phyloP scores from a whole-genome alignment of 2,329 filamentous ascomycete genomes.

The Coniochaeta ligniaria region DNA sequence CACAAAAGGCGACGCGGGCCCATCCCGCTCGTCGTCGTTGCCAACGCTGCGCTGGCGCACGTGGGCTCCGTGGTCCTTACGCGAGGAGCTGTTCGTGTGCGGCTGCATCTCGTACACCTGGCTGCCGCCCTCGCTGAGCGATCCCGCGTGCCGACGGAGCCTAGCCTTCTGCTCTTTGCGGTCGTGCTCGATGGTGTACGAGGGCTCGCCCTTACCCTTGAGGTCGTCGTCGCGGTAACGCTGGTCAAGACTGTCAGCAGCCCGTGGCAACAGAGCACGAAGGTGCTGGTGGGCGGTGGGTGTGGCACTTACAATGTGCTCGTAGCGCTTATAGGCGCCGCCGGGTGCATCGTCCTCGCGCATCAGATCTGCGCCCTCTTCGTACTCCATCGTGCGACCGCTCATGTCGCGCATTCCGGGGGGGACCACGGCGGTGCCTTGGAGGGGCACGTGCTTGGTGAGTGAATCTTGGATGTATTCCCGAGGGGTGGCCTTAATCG shows the following conservation, averaged over 20 bases:
- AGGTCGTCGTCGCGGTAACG: conserved; percentile 69
- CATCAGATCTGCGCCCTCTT: conserved; percentile 85
- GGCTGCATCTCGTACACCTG: conserved; percentile 43
- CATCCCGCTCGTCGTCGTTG: conserved; percentile 16
- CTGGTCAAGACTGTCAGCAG: conserved; percentile 24
- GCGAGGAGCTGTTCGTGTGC: conserved; percentile 7
- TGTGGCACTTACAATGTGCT: conserved; percentile 53
- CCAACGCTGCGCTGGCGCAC: conserved; percentile 39
- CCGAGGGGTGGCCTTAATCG: conserved; percentile 70
- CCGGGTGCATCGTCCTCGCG: conserved; percentile 59
- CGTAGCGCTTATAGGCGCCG: conserved; percentile 72
- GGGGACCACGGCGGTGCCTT: conserved; percentile 72
- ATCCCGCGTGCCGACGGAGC: conserved; percentile 17
- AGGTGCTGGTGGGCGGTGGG: background rate
- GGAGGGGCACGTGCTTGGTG: conserved; percentile 66
- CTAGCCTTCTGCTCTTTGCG: conserved; percentile 50
- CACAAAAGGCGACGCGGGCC: conserved; percentile 9
- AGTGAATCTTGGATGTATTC: conserved; percentile 74
- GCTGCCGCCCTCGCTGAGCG: conserved; percentile 14
- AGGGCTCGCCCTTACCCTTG: conserved; percentile 77
- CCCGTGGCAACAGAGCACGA: background rate
- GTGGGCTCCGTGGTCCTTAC: conserved; percentile 15
- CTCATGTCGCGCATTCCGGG: conserved; percentile 61
- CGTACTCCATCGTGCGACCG: conserved; percentile 67
- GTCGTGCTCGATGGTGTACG: conserved; percentile 57